Base-by-base conservation (phyloP, 2,329 filamentous ascomycete species). In the Colletotrichum tabaci region DNA sequence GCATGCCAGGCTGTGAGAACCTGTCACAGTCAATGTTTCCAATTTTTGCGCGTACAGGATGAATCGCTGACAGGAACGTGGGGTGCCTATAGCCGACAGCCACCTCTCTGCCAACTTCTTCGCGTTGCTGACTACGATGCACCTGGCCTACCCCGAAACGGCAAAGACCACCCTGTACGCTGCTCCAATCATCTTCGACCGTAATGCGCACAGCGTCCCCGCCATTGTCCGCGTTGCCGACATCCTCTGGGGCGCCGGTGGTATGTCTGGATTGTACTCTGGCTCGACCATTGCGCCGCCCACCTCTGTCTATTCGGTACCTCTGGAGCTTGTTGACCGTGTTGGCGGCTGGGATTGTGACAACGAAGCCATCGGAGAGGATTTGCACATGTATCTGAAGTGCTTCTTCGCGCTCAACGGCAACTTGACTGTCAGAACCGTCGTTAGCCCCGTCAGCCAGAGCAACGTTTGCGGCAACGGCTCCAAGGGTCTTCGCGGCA, bases 361-460 rank as follows among this genome's bases (percentile, higher is more conserved):
- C 62, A 86, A 89, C 1, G 91, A 93, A 72, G 91, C 92, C 23
- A 94, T 94, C 75, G 92, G 92, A 53, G 92, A 94, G 80, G 92
- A 94, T 77, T 81, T 94, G 77, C 92, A 94, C 82, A 94, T 94
- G 92, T 92, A 92, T 77, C 85, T 94, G 73, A 94, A 94, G 84
- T 93, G 91, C 79, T 94, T 94, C 83, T 94, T 94, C 74, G 90
- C 91, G 1, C 86, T 93, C 21, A 92, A 92, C 73, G 92, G 92
- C 3, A 90, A 93, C 77, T 78, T 94, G 65, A 90, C 90, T 15
- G 88, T 88, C 57, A 86, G 88, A 60, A 89, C 91, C 4, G 86
- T 94, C 40, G 83, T 91, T 75, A 91, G 90, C 72, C 91, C 92
- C 2, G 91, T 93, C 69, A 93, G 91, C 81, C 92, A 93, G 79